phyloP scores from a whole-genome alignment of 179 eudicot species.

The Actinidia chinensis region DNA sequence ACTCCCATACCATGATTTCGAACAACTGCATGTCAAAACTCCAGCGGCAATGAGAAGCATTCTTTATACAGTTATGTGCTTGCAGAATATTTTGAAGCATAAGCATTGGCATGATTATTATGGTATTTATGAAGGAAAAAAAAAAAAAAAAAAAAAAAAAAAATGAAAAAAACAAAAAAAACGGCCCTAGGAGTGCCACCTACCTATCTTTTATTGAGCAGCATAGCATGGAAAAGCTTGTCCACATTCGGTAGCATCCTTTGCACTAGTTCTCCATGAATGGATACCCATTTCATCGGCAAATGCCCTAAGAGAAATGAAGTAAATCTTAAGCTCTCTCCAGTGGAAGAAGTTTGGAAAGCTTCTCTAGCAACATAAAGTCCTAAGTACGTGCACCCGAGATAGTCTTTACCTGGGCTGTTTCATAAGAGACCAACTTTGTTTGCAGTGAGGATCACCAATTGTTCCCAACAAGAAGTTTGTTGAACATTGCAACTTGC shows the following conservation, averaged over 20 bases:
- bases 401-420: constrained; percentile 38
- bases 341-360: not conserved
- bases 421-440: constrained; percentile 49
- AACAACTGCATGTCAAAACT: too few relatives aligned
- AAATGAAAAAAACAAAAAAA: too few relatives aligned
- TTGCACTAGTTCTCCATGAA: constrained; percentile 57
- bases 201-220: constrained; percentile 44
- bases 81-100: too few relatives aligned
- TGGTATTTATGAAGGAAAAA: too few relatives aligned
- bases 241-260: constrained; percentile 43
- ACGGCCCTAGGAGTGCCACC: too few relatives aligned
- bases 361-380: not conserved
- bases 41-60: too few relatives aligned
- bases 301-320: constrained; percentile 40
- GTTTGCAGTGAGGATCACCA: constrained; percentile 45
- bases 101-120: too few relatives aligned
- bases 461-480: constrained; percentile 59
- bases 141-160: too few relatives aligned
- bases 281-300: constrained; percentile 69
- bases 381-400: not conserved
- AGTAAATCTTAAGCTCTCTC: not conserved
- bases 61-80: too few relatives aligned
- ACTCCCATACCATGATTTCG: too few relatives aligned
- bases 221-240: constrained; percentile 57
- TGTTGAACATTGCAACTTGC: constrained; percentile 58